Evolutionary conservation across 495 filamentous ascomycete genomes (phyloP).

Genomic region (Aspergillus asperescens): DNA sequence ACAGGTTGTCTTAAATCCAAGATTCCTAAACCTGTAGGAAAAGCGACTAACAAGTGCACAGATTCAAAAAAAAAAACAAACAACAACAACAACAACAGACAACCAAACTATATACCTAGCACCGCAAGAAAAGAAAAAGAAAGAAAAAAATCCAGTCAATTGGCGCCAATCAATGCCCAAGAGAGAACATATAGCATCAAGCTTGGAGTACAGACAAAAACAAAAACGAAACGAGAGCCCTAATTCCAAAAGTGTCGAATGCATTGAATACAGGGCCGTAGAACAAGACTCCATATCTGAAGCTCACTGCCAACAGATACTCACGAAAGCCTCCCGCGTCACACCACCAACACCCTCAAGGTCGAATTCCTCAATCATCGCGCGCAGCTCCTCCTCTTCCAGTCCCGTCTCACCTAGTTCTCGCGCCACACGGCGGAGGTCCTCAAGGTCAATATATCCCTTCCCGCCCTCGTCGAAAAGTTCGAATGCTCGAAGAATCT

Average conservation of each 20-base stretch:
- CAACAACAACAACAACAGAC: background rate
- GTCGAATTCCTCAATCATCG: slow-evolving; percentile 99
- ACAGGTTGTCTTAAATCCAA: background rate
- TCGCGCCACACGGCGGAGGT: slow-evolving; percentile 79
- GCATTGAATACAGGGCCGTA: slow-evolving; percentile 7
- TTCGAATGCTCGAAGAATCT: slow-evolving; percentile 86
- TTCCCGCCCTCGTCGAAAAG: slow-evolving; percentile 79
- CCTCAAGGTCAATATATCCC: slow-evolving; percentile 79
- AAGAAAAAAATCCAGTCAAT: slow-evolving; percentile 10
- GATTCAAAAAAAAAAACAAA: background rate
- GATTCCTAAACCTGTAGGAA: slow-evolving; percentile 9
- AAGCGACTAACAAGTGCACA: background rate
- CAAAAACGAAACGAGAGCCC: slow-evolving; percentile 10
- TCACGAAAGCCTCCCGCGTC: slow-evolving; percentile 82
- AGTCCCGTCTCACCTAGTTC: slow-evolving; percentile 84
- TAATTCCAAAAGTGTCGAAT: background rate
- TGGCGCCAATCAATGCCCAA: slow-evolving; percentile 16
- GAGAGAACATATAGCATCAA: slow-evolving; percentile 4
- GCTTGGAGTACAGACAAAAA: slow-evolving; percentile 5
- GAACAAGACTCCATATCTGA: slow-evolving; percentile 8
- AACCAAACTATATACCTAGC: slow-evolving; percentile 1
- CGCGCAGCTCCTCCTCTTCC: slow-evolving; percentile 84
- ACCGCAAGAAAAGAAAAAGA: slow-evolving; percentile 6
- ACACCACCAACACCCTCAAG: slow-evolving; percentile 87
- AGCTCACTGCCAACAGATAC: slow-evolving; percentile 58